Conservation (phyloP, 2,329 filamentous ascomycete species). For the Penicillium sp. region DNA sequence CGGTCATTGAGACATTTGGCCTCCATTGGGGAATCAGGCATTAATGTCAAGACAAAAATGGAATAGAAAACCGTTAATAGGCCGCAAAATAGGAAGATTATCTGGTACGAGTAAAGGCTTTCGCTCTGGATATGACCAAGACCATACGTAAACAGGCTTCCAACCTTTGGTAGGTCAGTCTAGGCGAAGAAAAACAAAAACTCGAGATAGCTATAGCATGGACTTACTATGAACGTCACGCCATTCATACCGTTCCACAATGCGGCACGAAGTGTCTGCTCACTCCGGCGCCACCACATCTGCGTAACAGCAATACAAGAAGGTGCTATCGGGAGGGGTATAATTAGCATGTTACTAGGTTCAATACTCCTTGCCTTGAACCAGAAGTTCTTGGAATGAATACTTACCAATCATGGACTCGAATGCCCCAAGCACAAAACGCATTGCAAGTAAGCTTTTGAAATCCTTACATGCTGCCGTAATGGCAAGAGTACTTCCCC, state of each 20-base stretch:
- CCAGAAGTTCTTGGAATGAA: background rate
- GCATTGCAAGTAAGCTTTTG: constrained; percentile 48
- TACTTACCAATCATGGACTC: constrained; percentile 28
- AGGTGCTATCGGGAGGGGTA: constrained; percentile 37
- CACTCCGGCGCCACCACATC: constrained; percentile 66
- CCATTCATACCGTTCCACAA: constrained; percentile 67
- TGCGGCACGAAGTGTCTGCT: constrained; percentile 62
- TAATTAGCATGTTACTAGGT: background rate
- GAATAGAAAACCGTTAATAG: constrained; percentile 55
- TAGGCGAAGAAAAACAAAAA: too few relatives aligned
- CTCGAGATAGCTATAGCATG: background rate
- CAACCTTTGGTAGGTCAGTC: constrained; percentile 38
- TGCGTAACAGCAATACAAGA: constrained; percentile 62
- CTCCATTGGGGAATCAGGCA: constrained; percentile 57
- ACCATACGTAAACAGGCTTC: constrained; percentile 62
- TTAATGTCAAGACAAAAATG: constrained; percentile 50
- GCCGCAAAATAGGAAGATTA: constrained; percentile 61
- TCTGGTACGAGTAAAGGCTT: constrained; percentile 44
- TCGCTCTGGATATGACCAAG: constrained; percentile 60
- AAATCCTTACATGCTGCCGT: constrained; percentile 59
- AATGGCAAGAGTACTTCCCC: constrained; percentile 57
- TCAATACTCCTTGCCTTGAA: too few relatives aligned
- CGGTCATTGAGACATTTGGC: constrained; percentile 49
- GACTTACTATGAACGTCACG: constrained; percentile 54
- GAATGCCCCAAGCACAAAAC: constrained; percentile 51